These are phyloP conservation scores for Pelargonium australe DNA, from an alignment of 441 rosid genomes.

Conservation along the genomic window DNA sequence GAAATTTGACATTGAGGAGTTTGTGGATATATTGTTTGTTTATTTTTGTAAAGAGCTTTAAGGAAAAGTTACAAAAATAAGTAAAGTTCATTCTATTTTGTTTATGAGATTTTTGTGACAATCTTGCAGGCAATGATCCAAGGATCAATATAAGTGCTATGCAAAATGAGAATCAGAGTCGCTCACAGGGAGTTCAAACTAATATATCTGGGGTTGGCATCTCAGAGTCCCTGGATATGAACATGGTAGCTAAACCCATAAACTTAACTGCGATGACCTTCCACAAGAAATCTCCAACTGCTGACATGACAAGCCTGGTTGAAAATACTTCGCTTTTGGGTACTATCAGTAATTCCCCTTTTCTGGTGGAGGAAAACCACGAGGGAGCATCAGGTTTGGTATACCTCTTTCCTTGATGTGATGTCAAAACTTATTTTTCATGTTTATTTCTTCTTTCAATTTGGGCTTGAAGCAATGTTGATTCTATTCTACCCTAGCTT, in stretches of 20 bases:
- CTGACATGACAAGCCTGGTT: constrained; percentile 33
- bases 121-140: constrained; percentile 20
- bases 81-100: neutral
- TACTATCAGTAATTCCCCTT: constrained; percentile 19
- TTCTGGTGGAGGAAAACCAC: constrained; percentile 25
- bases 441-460: neutral
- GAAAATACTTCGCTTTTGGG: constrained; percentile 31
- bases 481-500: neutral
- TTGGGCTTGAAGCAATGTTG: neutral
- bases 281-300: constrained; percentile 44
- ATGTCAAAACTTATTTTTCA: neutral
- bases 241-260: constrained; percentile 25
- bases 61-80: neutral
- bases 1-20: constrained; percentile 20
- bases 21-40: neutral
- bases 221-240: constrained; percentile 18
- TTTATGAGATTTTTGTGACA: constrained; percentile 22
- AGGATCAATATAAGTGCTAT: constrained; percentile 16
- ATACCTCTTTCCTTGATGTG: constrained; percentile 17
- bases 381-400: constrained; percentile 44
- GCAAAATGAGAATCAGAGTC: constrained; percentile 21
- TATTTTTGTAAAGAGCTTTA: neutral
- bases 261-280: constrained; percentile 42
- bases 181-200: constrained; percentile 23
- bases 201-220: constrained; percentile 18